Evolutionary conservation across 805 yeast genomes (phyloP).

Genomic region (Zygoascus tannicola): DNA sequence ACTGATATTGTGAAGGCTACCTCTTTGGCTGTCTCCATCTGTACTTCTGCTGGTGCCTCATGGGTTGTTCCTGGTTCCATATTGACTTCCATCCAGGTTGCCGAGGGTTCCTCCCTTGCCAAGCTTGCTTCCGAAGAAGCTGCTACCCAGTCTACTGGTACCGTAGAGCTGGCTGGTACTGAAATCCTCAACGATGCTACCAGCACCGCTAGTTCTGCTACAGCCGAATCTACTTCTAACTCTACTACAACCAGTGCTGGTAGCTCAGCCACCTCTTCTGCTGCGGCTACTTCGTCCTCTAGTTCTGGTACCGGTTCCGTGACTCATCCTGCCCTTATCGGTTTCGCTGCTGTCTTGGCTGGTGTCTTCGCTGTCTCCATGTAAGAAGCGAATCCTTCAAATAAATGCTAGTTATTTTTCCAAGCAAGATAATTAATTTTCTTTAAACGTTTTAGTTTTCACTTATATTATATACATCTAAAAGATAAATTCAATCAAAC

Average conservation of each 20-base stretch:
- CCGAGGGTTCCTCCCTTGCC: conserved; percentile 16
- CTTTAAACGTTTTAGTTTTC: no score
- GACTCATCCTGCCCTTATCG: no score
- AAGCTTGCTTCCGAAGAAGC: conserved; percentile 6
- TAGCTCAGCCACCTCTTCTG: not conserved
- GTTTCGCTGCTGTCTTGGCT: not conserved
- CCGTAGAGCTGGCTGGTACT: conserved; percentile 3
- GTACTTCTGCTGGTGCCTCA: conserved; percentile 36
- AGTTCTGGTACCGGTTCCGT: not conserved
- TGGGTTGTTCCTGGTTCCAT: conserved; percentile 41
- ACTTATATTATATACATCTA: no score
- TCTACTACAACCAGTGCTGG: not conserved
- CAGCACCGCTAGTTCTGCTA: conserved; percentile 4
- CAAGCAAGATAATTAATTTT: no score
- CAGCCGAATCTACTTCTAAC: conserved; percentile 5
- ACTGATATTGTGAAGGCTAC: conserved; percentile 27
- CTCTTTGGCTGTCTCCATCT: conserved; percentile 34
- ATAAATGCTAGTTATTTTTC: no score
- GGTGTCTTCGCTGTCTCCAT: not conserved
- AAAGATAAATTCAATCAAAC: no score
- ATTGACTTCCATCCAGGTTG: conserved; percentile 25
- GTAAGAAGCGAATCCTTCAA: not conserved
- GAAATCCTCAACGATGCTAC: not conserved
- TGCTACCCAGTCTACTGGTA: conserved; percentile 3
- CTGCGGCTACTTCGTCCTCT: not conserved